Percentiles rank a stretch among this genome's conserved stretches.
Conservation (phyloP, 306 rosid genomes). For the Hippophae gyantsensis region DNA sequence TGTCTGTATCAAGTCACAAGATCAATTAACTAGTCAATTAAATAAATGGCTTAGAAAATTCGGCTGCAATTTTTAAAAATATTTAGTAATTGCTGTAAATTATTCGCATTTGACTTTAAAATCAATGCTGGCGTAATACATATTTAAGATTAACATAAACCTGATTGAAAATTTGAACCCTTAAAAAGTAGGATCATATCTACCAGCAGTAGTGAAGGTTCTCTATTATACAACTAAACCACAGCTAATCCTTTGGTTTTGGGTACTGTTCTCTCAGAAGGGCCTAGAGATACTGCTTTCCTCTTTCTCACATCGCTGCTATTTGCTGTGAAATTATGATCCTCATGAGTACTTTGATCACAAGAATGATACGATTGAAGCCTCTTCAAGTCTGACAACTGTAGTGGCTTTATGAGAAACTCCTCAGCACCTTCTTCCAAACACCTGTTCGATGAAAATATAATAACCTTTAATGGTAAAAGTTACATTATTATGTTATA, state of each 20-base stretch:
- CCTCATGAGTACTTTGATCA: constrained; percentile 15
- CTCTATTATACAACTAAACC: background rate
- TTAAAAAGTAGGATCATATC: background rate
- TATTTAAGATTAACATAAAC: background rate
- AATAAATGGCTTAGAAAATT: too few species aligned
- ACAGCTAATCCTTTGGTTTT: constrained; percentile 37
- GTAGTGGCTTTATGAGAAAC: constrained; percentile 84
- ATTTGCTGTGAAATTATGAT: constrained; percentile 13
- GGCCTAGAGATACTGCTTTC: constrained; percentile 47
- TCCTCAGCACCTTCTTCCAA: constrained; percentile 90
- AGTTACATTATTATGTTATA: too few species aligned
- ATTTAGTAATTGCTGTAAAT: background rate
- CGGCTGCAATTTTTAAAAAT: too few species aligned
- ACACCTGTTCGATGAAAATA: constrained; percentile 41
- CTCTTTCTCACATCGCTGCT: constrained; percentile 31
- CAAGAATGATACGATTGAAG: constrained; percentile 42
- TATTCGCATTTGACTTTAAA: background rate
- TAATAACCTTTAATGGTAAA: too few species aligned
- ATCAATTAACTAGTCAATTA: too few species aligned
- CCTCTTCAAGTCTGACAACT: constrained; percentile 68
- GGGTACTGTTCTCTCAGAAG: constrained; percentile 49
- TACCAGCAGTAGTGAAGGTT: background rate
- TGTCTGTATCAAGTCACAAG: too few species aligned
- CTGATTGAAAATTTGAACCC: background rate
- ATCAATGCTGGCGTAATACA: too few species aligned